Percentiles rank a stretch among this genome's conserved stretches.
phyloP scores from a whole-genome alignment of 352 stramenopile genomes.

The Pythium insidiosum region DNA sequence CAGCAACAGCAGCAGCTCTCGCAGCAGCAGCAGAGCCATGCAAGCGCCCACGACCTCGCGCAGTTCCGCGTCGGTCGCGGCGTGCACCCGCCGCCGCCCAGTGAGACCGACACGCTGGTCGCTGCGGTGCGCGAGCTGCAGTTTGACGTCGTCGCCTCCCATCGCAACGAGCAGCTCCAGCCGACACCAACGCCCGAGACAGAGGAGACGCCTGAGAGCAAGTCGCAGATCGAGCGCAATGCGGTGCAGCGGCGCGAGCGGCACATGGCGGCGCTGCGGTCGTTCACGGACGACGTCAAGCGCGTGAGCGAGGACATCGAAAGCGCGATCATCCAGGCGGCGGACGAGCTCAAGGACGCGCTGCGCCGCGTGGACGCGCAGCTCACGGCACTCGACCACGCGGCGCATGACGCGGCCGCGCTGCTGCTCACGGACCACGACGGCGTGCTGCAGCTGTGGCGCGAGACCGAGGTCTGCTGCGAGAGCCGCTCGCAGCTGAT shows the following conservation, averaged over 20 bases:
- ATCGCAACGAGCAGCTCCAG: too few species aligned
- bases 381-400: constrained; percentile 11
- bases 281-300: constrained; percentile 43
- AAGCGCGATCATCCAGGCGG: constrained; percentile 32
- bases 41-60: constrained; percentile 9
- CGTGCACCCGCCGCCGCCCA: constrained; percentile 12
- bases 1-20: constrained; percentile 18
- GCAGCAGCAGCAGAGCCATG: constrained; percentile 6
- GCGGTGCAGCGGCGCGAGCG: constrained; percentile 37
- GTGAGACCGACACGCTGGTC: constrained; percentile 39
- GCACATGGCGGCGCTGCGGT: constrained; percentile 41
- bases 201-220: constrained; percentile 5
- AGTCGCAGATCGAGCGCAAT: constrained; percentile 50
- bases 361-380: constrained; percentile 26
- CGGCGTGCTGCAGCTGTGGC: constrained; percentile 32
- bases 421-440: constrained; percentile 32
- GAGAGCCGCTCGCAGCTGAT: constrained; percentile 32
- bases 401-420: constrained; percentile 21
- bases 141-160: constrained; percentile 24
- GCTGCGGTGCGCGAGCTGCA: constrained; percentile 46
- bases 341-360: constrained; percentile 50
- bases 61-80: constrained; percentile 14
- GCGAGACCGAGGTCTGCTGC: constrained; percentile 28
- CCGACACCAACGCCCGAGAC: constrained; percentile 1
- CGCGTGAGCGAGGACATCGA: constrained; percentile 59